phyloP scores from a whole-genome alignment of 176 grass and related monocot species.

The Eremochloa ophiuroides region DNA sequence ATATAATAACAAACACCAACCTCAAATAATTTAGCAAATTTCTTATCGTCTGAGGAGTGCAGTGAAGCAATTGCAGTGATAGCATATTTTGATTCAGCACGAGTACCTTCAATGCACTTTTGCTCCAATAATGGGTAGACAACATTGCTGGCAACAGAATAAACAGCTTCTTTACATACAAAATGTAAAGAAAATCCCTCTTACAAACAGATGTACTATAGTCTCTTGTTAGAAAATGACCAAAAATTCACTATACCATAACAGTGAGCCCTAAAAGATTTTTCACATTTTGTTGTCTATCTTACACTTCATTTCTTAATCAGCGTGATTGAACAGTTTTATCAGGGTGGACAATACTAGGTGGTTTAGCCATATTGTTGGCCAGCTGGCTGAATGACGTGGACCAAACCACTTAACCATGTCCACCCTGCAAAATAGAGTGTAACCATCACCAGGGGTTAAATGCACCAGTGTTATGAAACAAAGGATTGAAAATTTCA shows the following conservation, averaged over 20 bases:
- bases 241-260: neutral
- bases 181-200: neutral
- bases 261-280: neutral
- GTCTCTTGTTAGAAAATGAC: neutral
- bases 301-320: neutral
- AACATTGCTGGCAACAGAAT: conserved; percentile 43
- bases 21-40: conserved; percentile 61
- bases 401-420: neutral
- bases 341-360: neutral
- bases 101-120: conserved; percentile 91
- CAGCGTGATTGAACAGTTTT: neutral
- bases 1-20: conserved; percentile 25
- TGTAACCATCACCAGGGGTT: neutral
- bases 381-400: neutral
- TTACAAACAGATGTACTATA: neutral
- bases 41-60: conserved; percentile 38
- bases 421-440: neutral
- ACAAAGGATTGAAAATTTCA: neutral
- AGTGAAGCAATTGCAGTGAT: conserved; percentile 66
- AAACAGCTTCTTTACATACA: neutral
- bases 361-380: neutral
- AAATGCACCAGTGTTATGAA: neutral
- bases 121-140: conserved; percentile 76
- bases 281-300: neutral
- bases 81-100: conserved; percentile 85